Evolutionary conservation across 1,284 basidiomycete genomes (phyloP), one percentile per base, ranked within the genome.

Genomic region (Rhodotorula sp.): DNA sequence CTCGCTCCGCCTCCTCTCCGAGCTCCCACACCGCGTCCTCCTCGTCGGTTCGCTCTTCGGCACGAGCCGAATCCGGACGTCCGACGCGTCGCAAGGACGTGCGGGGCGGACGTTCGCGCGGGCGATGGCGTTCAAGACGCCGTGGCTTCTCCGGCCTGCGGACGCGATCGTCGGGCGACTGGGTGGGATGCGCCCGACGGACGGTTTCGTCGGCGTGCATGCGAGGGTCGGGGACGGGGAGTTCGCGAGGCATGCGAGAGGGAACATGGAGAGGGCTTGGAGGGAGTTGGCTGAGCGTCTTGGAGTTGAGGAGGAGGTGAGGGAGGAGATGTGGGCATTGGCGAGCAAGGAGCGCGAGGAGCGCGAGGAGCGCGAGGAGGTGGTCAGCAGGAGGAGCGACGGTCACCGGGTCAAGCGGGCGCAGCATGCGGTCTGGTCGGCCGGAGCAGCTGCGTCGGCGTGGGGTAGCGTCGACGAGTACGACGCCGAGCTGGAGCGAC

Each of bases 161-260:
- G 48, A 69, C 9, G 72, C 59, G 4, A 67, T 74, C 50, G 62
- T 57, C 26, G 60, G 37, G 9, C 58, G 70, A 1, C 34, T 74
- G 10, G 72, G 72, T 13, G 72, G 72, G 6, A 18, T 20, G 31
- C 40, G 40, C 13, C 3, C 13, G 16, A 9, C 4, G 20, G 20
- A 34, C 18, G 65, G 62, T 30, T 73, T 50, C 56, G 64, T 89
- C 34, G 87, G 85, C 3, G 85, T 84, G 3, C 89, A 91, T 74
- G 78, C 90, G 2, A 85, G 90, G 15, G 76, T 89, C 4, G 86
- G 86, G 13, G 88, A 90, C 72, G 87, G 88, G 1, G 76, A 78
- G 10, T 91, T 91, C 78, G 79, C 79, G 68, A 74, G 74, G 16
- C 79, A 81, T 22, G 81, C 82, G 15, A 73, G 77, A 30, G 71